Percentiles rank a stretch among this genome's conserved stretches.
These are phyloP conservation scores for Solanum ossicruentum DNA, from an alignment of 257 asterid genomes.

Conservation along the genomic window DNA sequence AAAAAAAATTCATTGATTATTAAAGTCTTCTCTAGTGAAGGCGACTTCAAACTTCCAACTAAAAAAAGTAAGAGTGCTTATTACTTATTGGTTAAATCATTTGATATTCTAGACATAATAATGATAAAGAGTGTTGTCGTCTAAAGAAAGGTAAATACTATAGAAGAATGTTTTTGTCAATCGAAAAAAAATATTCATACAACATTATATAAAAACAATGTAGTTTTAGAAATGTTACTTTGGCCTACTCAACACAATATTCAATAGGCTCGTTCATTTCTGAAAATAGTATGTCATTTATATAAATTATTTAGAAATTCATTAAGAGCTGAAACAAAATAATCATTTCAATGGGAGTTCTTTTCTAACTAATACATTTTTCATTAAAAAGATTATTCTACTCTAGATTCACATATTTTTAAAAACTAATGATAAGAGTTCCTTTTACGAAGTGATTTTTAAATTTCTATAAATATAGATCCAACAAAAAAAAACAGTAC, in stretches of 20 bases:
- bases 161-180: neutral
- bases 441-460: neutral
- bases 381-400: neutral
- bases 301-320: neutral
- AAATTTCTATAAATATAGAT: neutral
- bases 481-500: neutral
- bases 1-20: neutral
- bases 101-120: neutral
- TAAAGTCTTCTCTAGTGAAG: neutral
- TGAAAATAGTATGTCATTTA: no score
- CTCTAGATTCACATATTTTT: neutral
- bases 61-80: neutral
- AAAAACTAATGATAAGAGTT: neutral
- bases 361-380: neutral
- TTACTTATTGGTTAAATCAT: neutral
- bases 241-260: neutral
- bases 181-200: neutral
- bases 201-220: neutral
- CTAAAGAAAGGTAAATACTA: neutral
- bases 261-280: no score
- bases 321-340: neutral
- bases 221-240: neutral
- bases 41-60: neutral
- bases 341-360: neutral
- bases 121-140: neutral